Evolutionary conservation across 495 filamentous ascomycete species (phyloP).

Genomic region (Lophium mytilinum): DNA sequence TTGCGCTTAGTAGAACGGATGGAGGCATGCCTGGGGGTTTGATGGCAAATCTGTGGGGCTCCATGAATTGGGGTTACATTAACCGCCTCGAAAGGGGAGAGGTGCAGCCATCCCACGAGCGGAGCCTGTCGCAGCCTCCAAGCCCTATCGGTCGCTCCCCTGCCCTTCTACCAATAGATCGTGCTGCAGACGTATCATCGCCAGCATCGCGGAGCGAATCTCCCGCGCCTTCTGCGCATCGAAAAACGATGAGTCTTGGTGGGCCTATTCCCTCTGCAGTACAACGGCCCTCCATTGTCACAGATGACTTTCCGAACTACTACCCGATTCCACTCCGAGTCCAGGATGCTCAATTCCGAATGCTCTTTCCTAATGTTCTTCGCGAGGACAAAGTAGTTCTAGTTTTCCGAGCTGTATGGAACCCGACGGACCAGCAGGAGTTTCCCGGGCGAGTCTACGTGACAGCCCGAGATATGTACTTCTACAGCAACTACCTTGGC

Average conservation of each 20-base stretch:
- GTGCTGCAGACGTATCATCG: not conserved
- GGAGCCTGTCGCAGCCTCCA: conserved; percentile 16
- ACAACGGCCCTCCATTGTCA: conserved; percentile 36
- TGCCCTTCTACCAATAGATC: conserved; percentile 9
- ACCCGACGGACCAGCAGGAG: conserved; percentile 67
- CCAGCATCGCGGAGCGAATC: conserved; percentile 5
- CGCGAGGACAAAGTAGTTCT: conserved; percentile 70
- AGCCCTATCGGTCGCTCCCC: conserved; percentile 13
- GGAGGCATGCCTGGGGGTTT: conserved; percentile 72
- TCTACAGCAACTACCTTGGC: conserved; percentile 93
- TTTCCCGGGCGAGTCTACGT: conserved; percentile 85
- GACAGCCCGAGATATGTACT: conserved; percentile 78
- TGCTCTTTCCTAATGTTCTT: conserved; percentile 77
- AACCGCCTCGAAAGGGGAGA: conserved; percentile 57
- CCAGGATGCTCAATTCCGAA: conserved; percentile 87
- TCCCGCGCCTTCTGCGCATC: conserved; percentile 39
- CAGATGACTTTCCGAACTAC: conserved; percentile 62
- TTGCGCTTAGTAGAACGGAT: conserved; percentile 51
- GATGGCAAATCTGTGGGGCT: conserved; percentile 90
- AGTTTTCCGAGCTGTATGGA: conserved; percentile 68
- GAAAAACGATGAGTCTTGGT: conserved; percentile 76
- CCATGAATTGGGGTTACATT: conserved; percentile 70
- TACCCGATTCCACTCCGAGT: conserved; percentile 78
- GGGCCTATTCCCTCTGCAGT: conserved; percentile 6
- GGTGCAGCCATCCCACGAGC: conserved; percentile 29